phyloP scores from a whole-genome alignment of 2,329 filamentous ascomycete genomes.

The Fusarium fujikuroi region DNA sequence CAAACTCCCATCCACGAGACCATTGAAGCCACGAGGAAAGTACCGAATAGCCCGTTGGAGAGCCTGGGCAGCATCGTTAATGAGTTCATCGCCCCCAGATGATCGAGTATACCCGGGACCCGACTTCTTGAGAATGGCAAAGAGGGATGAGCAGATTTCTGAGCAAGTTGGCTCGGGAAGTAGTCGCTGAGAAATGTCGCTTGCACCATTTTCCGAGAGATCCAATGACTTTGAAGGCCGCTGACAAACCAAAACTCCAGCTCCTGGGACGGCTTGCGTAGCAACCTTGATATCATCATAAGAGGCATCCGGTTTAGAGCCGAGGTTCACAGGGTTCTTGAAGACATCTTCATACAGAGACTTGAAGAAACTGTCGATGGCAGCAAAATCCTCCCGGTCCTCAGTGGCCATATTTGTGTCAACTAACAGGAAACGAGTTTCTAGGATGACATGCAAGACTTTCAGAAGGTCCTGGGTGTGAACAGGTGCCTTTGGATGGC shows the following conservation, averaged over 20 bases:
- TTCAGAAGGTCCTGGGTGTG: constrained; percentile 64
- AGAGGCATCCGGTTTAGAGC: constrained; percentile 42
- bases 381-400: constrained; percentile 53
- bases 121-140: constrained; percentile 45
- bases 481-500: constrained; percentile 59
- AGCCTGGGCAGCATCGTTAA: constrained; percentile 55
- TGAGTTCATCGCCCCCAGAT: constrained; percentile 49
- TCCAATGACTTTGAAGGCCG: constrained; percentile 40
- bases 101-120: constrained; percentile 35
- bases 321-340: constrained; percentile 49
- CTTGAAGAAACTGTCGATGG: constrained; percentile 52
- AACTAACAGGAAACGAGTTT: constrained; percentile 56
- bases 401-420: constrained; percentile 48
- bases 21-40: constrained; percentile 51
- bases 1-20: constrained; percentile 47
- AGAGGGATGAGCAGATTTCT: constrained; percentile 53
- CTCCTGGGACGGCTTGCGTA: constrained; percentile 58
- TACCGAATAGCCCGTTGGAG: constrained; percentile 53
- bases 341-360: constrained; percentile 58
- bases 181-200: constrained; percentile 43
- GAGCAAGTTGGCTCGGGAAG: constrained; percentile 50
- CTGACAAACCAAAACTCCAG: constrained; percentile 59
- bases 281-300: constrained; percentile 55
- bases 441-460: constrained; percentile 62
- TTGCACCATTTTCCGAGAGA: background rate